phyloP scores from a whole-genome alignment of 1,284 basidiomycete species.

The Xerocomus amazonicus region DNA sequence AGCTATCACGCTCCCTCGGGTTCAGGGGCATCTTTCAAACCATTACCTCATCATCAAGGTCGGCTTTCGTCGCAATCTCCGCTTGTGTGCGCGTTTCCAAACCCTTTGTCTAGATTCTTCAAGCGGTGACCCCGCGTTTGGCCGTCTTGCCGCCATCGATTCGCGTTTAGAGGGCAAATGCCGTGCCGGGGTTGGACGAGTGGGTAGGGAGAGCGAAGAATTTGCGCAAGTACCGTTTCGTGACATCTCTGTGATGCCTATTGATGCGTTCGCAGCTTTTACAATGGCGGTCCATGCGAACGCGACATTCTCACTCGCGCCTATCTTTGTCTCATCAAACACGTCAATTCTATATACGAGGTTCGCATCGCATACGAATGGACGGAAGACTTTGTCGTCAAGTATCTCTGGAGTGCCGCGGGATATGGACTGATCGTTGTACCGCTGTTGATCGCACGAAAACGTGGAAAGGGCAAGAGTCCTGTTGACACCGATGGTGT shows the following conservation, averaged over 20 bases:
- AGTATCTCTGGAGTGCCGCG: conserved; percentile 90
- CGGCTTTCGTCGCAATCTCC: not conserved
- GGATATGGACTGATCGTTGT: conserved; percentile 89
- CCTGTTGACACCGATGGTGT: conserved; percentile 27
- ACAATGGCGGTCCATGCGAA: conserved; percentile 86
- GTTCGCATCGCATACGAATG: conserved; percentile 82
- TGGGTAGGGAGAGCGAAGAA: conserved; percentile 92
- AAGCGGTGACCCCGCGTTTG: conserved; percentile 93
- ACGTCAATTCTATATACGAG: conserved; percentile 93
- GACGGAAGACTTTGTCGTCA: conserved; percentile 94
- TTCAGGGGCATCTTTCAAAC: conserved; percentile 73
- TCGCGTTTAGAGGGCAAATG: conserved; percentile 89
- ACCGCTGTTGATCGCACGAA: conserved; percentile 69
- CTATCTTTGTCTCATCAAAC: conserved; percentile 80
- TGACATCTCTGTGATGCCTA: conserved; percentile 2
- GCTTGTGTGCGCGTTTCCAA: not conserved
- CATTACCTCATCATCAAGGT: conserved; percentile 78
- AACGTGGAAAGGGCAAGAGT: conserved; percentile 11
- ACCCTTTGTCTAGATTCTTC: conserved; percentile 54
- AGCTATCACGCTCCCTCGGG: conserved; percentile 85
- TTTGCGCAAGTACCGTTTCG: conserved; percentile 62
- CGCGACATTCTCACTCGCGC: conserved; percentile 79
- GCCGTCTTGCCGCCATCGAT: conserved; percentile 86
- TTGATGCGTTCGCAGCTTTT: conserved; percentile 58
- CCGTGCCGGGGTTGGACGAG: conserved; percentile 80